Percentiles rank a stretch among this genome's conserved stretches.
phyloP scores from a whole-genome alignment of 169 alveolate genomes.

The Cryptosporidium bovis region DNA sequence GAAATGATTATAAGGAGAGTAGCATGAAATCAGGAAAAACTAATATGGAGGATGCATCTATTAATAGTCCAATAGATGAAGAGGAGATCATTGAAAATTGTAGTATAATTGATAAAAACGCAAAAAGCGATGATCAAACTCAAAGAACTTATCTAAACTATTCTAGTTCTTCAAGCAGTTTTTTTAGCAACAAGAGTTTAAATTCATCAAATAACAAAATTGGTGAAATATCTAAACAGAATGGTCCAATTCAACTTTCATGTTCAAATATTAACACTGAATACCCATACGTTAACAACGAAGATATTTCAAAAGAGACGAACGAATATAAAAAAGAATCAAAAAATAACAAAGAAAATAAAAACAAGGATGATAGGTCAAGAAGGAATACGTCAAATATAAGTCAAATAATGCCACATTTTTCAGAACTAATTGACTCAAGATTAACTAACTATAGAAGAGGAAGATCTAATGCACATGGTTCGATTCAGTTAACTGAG shows the following conservation, averaged over 20 bases:
- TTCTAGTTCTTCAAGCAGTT: background rate
- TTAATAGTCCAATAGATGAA: conserved; percentile 37
- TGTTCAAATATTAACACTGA: no score
- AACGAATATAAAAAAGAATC: no score
- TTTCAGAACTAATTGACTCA: conserved; percentile 38
- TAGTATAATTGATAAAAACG: background rate
- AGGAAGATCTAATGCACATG: conserved; percentile 57
- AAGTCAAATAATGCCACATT: conserved; percentile 3
- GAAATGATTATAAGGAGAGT: background rate
- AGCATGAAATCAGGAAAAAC: background rate
- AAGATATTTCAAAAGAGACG: no score
- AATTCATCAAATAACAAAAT: background rate
- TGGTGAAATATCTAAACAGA: no score
- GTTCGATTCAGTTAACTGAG: conserved; percentile 59
- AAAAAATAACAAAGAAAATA: background rate
- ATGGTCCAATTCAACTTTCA: no score
- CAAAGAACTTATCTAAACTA: conserved; percentile 14
- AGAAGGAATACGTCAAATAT: background rate
- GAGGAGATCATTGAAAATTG: conserved; percentile 22
- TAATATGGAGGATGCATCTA: conserved; percentile 40
- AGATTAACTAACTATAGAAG: conserved; percentile 35
- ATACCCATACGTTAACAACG: no score
- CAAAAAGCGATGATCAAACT: conserved; percentile 20
- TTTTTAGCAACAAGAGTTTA: conserved; percentile 3
- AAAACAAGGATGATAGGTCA: background rate